Base-by-base conservation (phyloP, 306 rosid genomes). In the Datisca glomerata region DNA sequence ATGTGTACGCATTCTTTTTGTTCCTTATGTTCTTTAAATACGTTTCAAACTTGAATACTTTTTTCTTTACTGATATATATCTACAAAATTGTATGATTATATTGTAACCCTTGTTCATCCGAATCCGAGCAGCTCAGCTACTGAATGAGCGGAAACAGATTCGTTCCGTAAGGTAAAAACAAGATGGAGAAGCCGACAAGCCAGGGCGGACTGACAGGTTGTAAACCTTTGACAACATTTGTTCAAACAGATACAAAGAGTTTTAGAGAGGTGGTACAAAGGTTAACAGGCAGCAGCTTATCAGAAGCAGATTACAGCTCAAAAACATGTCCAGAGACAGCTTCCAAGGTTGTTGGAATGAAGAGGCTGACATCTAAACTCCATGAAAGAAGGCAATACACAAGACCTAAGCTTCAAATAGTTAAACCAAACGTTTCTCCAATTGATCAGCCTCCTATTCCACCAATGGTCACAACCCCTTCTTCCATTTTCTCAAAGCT, bases 341-440 rank as follows among this genome's bases (percentile, higher is more conserved):
- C 44, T 4, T 33, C 58, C 35, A 81, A 67, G 56, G 64, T 16
- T 8, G 10, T 29, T 0, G 43, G 41, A 41, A 34, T 34, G 24
- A 70, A 63, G 45, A 73, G 61, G 49, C 53, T 63, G 12, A 41
- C 69, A 10, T 16, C 79, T 23, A 79, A 71, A 60, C 86, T 82
- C 21, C 92, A 81, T 24, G 96, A 86, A 35, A 73, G 96, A 61
- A 76, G 87, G 33, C 78, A 79, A 22, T 69, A 27, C 70, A 69
- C 73, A 45, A 81, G 76, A 63, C 93, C 94, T 18, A 82, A 76
- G 55, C 81, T 86, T 23, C 86, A 81, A 66, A 86, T 86, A 41
- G 77, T 70, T 10, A 81, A 81, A 56, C 91, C 94, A 2, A 13
- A 33, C 2, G n/a, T 21, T 55, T 35, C 54, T 36, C 56, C 66